These are phyloP conservation scores for Triangularia setosa DNA, from an alignment of 2,329 filamentous ascomycete species.

Conservation along the genomic window DNA sequence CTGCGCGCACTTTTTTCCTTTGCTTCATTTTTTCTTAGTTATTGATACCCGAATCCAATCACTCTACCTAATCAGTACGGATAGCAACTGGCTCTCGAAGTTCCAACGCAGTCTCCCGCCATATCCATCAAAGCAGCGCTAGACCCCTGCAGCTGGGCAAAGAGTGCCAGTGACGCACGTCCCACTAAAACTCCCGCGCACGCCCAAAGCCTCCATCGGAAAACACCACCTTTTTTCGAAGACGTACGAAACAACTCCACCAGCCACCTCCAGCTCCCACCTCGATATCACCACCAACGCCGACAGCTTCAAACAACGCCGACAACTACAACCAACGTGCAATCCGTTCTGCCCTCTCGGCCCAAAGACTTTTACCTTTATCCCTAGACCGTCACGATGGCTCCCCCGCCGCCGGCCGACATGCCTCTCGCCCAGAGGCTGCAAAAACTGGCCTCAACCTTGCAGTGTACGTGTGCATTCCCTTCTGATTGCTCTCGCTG, in stretches of 20 bases:
- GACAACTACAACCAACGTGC: background rate
- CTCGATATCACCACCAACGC: constrained; percentile 2
- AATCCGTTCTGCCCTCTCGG: background rate
- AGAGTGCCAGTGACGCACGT: constrained; percentile 8
- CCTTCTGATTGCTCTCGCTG: background rate
- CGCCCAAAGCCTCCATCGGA: constrained; percentile 12
- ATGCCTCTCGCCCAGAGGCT: constrained; percentile 72
- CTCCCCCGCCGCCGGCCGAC: constrained; percentile 67
- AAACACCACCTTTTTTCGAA: constrained; percentile 16
- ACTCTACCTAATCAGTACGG: background rate
- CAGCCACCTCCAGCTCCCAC: constrained; percentile 17
- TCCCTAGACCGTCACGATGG: constrained; percentile 45
- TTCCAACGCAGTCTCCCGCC: background rate
- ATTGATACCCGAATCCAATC: background rate
- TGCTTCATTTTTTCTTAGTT: background rate
- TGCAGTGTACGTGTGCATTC: constrained; percentile 70
- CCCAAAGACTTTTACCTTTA: background rate
- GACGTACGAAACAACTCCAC: constrained; percentile 15
- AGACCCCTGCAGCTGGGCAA: constrained; percentile 13
- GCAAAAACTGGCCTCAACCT: constrained; percentile 74
- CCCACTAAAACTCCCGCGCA: constrained; percentile 17
- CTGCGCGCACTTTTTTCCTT: background rate
- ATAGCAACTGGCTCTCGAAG: background rate
- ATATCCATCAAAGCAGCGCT: constrained; percentile 7
- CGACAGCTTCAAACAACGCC: background rate